Evolutionary conservation across 441 rosid genomes (phyloP), one percentile per base, ranked within the genome.

Genomic region (Eutrema salsugineum): DNA sequence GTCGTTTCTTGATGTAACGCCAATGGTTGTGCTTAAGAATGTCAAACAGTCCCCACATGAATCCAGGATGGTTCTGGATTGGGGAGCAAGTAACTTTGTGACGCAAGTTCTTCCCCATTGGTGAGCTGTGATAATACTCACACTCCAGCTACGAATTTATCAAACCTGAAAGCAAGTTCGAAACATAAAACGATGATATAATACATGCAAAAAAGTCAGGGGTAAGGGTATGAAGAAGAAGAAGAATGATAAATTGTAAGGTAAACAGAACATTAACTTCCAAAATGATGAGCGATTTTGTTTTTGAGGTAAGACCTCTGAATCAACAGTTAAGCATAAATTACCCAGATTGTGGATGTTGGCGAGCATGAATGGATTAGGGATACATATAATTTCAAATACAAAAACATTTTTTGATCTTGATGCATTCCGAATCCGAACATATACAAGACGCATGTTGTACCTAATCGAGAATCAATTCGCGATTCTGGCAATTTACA

Each of bases 11-110:
- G 71, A 87, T 77, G 71, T 80, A 70, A 68, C 78, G 85, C 91
- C 97, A 89, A 17, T 78, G 87, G 10, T 85, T 87, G 70, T 88
- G 83, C 50, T 83, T 85, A 44, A 91, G 87, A n/a, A 82, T 76
- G 51, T 87, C 91, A 71, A 91, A 78, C 1, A 90, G 58, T 27
- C 97, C 83, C 96, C 93, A 88, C 82, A 84, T 80, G 76, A 91
- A 85, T 71, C 95, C 84, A 19, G 86, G 87, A 30, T 62, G 66
- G 20, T 72, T 70, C 6, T 66, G 73, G 15, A 73, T 33, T 11
- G 84, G 74, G 28, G 79, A 36, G 38, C 66, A 62, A 16, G 81
- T 28, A 8, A 36, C 30, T 65, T 73, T 63, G 9, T 68, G 71
- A 19, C 72, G 75, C 77, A 38, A 59, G 8, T 81, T 77, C 79